Conservation (phyloP, 208 protist species). For the Acanthamoeba castellanii region DNA sequence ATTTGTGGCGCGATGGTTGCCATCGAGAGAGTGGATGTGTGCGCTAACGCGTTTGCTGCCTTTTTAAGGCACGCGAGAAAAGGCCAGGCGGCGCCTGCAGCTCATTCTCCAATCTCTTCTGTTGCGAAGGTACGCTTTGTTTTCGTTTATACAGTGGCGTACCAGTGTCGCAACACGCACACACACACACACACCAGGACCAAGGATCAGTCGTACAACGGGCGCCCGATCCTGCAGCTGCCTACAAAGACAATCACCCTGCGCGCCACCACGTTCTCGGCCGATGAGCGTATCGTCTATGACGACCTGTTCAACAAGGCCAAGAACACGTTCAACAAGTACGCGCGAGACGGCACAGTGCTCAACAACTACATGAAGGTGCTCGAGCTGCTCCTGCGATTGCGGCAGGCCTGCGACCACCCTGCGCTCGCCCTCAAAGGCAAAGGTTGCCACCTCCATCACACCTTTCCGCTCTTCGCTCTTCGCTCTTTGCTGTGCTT, state of each 20-base stretch:
- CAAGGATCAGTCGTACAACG: neutral
- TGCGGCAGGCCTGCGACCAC: slow-evolving; percentile 55
- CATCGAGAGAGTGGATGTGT: no score
- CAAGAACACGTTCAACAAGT: neutral
- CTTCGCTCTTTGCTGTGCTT: no score
- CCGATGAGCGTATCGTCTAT: slow-evolving; percentile 4
- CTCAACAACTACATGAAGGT: slow-evolving; percentile 2
- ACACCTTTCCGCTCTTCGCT: no score
- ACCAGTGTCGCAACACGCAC: neutral
- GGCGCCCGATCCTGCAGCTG: neutral
- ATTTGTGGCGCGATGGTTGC: no score
- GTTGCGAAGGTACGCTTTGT: neutral
- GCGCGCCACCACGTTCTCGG: neutral
- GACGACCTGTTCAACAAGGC: neutral
- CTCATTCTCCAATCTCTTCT: neutral
- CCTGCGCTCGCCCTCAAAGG: neutral
- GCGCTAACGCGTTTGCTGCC: no score
- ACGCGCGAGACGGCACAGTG: neutral
- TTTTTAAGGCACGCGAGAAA: neutral
- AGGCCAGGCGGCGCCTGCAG: neutral
- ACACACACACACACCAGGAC: neutral
- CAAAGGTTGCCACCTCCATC: neutral
- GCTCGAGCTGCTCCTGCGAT: neutral
- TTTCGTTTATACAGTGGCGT: neutral
- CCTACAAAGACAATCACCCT: neutral